Base-by-base conservation (phyloP, 2,329 filamentous ascomycete genomes). In the Colletotrichum cereale region DNA sequence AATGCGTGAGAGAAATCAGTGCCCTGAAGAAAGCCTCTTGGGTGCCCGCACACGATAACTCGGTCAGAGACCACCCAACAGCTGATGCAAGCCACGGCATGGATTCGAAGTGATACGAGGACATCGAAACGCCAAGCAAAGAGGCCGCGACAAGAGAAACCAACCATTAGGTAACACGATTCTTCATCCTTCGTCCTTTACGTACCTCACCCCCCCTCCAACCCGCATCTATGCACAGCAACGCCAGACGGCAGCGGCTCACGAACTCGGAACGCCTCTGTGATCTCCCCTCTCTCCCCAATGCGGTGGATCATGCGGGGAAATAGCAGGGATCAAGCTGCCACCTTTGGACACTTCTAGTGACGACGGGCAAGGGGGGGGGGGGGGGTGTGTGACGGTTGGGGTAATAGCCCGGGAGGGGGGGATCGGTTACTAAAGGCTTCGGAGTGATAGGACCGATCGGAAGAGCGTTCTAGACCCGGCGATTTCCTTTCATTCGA, bases 241-340 rank as follows among this genome's bases (percentile, higher is more conserved):
- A 42, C 61, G 48, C 61, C 18, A 63, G 61, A 18, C 44, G 48
- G 47, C 44, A 36, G 47, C 61, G 48, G 48, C 24, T 53, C 47
- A 24, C 48, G 26, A 24, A 42, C 48, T 44, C 21, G 47, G 47
- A 53, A 31, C 34, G 48, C 48, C 36, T 18, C 61, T 53, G 24
- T 55, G 61, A 53, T 38, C 21, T 24, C 10, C 40, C 40, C 44
- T 7, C 61, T n/a, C n/a, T n/a, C 47, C 47, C 34, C 10, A 53
- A 38, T 62, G 48, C 36, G 26, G 61, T 63, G 61, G 61, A 63
- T 63, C 61, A 55, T 63, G 61, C 61, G 61, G 61, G 61, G 61
- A n/a, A 62, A 14, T 12, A 26, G 18, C 61, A 63, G 61, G 61
- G 61, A 42, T 63, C 47, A 42, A 42, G 48, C 16, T 24, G 18